phyloP scores from a whole-genome alignment of 169 alveolate species.

The Eimeria sp. region DNA sequence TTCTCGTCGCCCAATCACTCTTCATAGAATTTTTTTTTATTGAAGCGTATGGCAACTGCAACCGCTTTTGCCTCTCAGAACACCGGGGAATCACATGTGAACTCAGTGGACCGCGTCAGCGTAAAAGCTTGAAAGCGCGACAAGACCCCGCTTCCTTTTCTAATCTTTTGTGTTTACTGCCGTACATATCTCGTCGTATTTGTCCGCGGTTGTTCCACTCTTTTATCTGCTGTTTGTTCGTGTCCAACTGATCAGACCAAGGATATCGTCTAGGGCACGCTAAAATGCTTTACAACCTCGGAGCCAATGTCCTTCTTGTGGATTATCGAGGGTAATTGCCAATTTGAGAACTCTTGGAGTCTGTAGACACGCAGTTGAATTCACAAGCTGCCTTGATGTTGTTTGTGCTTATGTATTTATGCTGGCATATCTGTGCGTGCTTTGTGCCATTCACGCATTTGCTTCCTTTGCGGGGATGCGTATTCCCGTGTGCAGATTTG shows the following conservation, averaged over 20 bases:
- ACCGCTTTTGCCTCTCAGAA: neutral
- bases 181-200: too few species aligned
- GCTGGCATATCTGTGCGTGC: neutral
- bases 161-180: neutral
- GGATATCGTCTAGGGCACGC: neutral
- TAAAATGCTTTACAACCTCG: neutral
- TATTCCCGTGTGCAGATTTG: slow-evolving; percentile 24
- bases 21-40: neutral
- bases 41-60: neutral
- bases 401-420: neutral
- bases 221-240: neutral
- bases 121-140: neutral
- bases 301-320: slow-evolving; percentile 49
- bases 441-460: neutral
- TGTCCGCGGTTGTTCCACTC: neutral
- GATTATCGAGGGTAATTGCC: slow-evolving; percentile 75
- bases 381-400: neutral
- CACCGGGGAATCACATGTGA: neutral
- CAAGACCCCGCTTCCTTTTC: neutral
- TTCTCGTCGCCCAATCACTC: neutral
- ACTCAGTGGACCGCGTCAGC: neutral
- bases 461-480: neutral
- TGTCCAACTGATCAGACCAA: neutral
- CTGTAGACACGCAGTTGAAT: neutral
- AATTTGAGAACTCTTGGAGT: neutral